phyloP scores from a whole-genome alignment of 73 alveolate genomes.

The Paramecium octaurelia region DNA sequence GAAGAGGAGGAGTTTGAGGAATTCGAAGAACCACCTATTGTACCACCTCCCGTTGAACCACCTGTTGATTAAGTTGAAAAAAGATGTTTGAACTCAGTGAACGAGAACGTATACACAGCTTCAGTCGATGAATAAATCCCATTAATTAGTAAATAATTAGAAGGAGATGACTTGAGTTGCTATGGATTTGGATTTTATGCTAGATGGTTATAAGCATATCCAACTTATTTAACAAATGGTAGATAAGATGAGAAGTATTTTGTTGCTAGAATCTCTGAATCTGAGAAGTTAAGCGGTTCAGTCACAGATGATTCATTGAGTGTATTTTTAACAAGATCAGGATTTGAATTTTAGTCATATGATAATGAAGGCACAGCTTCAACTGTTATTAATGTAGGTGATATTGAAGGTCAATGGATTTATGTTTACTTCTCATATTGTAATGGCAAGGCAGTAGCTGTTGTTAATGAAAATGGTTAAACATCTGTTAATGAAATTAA shows the following conservation, averaged over 20 bases:
- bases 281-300: neutral
- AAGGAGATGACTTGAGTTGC: neutral
- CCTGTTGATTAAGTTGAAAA: neutral
- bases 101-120: neutral
- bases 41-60: neutral
- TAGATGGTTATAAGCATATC: neutral
- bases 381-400: neutral
- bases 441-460: neutral
- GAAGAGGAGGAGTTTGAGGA: constrained; percentile 29
- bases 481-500: neutral
- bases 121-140: neutral
- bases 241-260: neutral
- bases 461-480: neutral
- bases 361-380: neutral
- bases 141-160: neutral
- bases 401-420: constrained; percentile 24
- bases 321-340: neutral
- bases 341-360: neutral
- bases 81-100: neutral
- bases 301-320: neutral
- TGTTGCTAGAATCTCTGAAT: neutral
- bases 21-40: constrained; percentile 1
- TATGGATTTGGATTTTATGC: constrained; percentile 41
- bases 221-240: neutral
- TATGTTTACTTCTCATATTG: neutral